Evolutionary conservation across 1,284 basidiomycete genomes (phyloP), one percentile per base, ranked within the genome.

Genomic region (Cutaneotrichosporon cyanovorans): DNA sequence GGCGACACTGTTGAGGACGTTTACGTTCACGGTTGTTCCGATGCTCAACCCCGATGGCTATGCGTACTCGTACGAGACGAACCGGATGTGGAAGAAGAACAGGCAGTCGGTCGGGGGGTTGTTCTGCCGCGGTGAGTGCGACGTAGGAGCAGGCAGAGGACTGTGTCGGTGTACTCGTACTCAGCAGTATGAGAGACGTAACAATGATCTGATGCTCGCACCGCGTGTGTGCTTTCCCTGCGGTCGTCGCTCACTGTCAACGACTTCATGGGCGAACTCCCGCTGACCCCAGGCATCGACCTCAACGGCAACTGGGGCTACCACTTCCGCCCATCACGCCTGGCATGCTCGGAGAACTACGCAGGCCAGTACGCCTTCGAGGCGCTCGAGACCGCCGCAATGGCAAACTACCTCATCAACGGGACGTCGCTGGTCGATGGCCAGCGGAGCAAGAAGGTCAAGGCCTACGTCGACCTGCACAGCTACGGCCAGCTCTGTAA

Each of bases 41-140:
- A 73, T 80, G 0, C 79, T 85, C 5, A 92, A 91, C 60, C 86
- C 86, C 6, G 88, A 92, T 59, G 88, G 88, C 0, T 89, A 88
- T 61, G 77, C 73, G 2, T 84, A 82, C 61, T 82, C 74, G 3
- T 78, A 75, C 66, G 77, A 80, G 43, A 69, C 63, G 19, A 81
- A 85, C 50, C 77, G 87, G 1, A 78, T 85, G 57, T 91, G 87
- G 87, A 80, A 84, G 63, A 90, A 91, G 74, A 90, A 86, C 58
- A 76, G 87, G 2, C 83, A 85, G 61, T 59, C 66, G 9, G 57
- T 73, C 16, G 65, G 68, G 15, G 48, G 55, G 41, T 55, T 57
- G 5, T 71, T 53, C 74, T 23, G 71, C 74, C 34, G 74, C 73
- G 56, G 65, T 65, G 38, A 47, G 62, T 58, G 15, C 12, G 35